A percentile compares a stretch with the other conserved stretches of the same genome.
Conservation (phyloP, 1,139 yeast species). For the Spencermartinsiella ligniputridi region DNA sequence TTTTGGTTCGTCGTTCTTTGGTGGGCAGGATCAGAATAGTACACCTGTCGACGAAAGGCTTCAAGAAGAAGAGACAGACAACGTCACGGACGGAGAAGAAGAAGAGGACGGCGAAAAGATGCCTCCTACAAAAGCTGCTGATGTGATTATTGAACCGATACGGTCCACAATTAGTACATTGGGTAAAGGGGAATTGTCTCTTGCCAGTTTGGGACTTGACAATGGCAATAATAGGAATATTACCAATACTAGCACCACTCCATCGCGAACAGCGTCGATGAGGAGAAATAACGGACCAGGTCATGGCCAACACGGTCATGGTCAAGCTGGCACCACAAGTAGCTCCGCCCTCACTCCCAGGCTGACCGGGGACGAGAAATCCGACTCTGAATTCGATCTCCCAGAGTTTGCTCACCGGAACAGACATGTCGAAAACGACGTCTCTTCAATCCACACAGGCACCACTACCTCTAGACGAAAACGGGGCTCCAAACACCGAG, state of each 20-base stretch:
- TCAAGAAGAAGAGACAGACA: constrained; percentile 15
- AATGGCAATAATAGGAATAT: neutral
- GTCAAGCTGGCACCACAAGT: neutral
- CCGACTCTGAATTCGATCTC: constrained; percentile 7
- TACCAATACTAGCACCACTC: constrained; percentile 1
- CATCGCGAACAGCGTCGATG: neutral
- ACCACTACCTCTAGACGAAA: neutral
- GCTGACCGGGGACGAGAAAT: neutral
- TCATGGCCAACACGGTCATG: neutral
- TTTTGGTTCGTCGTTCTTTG: constrained; percentile 14
- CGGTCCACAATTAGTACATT: constrained; percentile 51
- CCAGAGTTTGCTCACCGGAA: constrained; percentile 9
- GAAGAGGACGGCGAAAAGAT: constrained; percentile 54
- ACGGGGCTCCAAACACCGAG: constrained; percentile 1
- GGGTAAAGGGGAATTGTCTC: constrained; percentile 67
- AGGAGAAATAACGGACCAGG: neutral
- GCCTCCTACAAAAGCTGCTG: constrained; percentile 29
- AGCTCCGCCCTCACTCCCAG: neutral
- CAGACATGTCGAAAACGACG: neutral
- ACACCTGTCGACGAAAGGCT: too few relatives aligned
- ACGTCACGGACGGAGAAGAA: constrained; percentile 8
- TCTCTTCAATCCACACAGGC: neutral
- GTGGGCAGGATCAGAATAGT: constrained; percentile 3
- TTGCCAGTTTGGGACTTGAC: constrained; percentile 49
- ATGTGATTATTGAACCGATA: constrained; percentile 55